These are phyloP conservation scores for Actinomucor elegans DNA, from an alignment of 371 early-diverging fungal genomes.

Conservation along the genomic window DNA sequence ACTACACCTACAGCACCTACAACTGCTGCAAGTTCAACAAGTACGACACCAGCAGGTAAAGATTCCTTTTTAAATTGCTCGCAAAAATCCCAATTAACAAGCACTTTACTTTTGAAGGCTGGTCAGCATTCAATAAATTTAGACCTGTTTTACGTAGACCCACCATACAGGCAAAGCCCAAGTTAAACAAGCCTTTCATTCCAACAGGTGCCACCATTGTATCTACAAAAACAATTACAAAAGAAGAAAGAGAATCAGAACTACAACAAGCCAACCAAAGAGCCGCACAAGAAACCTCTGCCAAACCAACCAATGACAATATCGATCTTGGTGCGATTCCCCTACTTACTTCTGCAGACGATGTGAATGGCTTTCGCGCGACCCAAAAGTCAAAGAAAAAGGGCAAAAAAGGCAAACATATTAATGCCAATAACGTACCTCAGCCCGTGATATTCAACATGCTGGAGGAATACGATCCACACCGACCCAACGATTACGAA, in stretches of 20 bases:
- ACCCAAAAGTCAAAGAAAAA: slow-evolving; percentile 23
- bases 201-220: slow-evolving; percentile 45
- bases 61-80: too few relatives aligned
- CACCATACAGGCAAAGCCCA: slow-evolving; percentile 48
- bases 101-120: too few relatives aligned
- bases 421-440: slow-evolving; percentile 21
- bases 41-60: slow-evolving; percentile 8
- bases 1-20: slow-evolving; percentile 1
- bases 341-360: slow-evolving; percentile 26
- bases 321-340: slow-evolving; percentile 27
- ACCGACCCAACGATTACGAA: slow-evolving; percentile 64
- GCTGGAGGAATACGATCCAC: slow-evolving; percentile 61
- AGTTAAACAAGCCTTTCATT: slow-evolving; percentile 41
- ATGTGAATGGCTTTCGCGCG: slow-evolving; percentile 39
- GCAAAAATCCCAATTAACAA: too few relatives aligned
- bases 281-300: neutral
- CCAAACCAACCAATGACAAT: slow-evolving; percentile 1
- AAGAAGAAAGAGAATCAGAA: slow-evolving; percentile 13
- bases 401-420: slow-evolving; percentile 17
- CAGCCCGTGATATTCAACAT: slow-evolving; percentile 42
- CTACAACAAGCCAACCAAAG: neutral
- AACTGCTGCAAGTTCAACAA: neutral
- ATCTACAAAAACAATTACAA: slow-evolving; percentile 35
- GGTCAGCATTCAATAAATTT: slow-evolving; percentile 45
- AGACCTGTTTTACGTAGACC: slow-evolving; percentile 50